Conservation (phyloP, 331 rosid species). For the Spiraea crenata region DNA sequence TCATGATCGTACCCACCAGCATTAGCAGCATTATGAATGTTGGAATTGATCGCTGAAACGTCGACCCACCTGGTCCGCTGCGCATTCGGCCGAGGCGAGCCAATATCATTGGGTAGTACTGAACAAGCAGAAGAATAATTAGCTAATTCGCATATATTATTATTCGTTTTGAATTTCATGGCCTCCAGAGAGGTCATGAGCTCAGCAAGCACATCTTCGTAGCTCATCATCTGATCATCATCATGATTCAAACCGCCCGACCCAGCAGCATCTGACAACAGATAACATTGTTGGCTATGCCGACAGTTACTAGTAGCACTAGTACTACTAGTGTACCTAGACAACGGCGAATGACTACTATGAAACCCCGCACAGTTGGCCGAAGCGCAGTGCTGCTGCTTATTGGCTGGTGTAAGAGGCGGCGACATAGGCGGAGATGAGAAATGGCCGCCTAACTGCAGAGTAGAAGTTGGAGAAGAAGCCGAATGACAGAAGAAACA, state of each 20-base stretch:
- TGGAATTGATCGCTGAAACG: slow-evolving; percentile 31
- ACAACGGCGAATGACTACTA: not conserved
- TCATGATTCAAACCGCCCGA: not conserved
- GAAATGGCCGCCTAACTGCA: slow-evolving; percentile 41
- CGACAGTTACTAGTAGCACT: no score
- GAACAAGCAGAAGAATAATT: no score
- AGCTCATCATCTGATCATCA: slow-evolving; percentile 21
- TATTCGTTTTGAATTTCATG: slow-evolving; percentile 35
- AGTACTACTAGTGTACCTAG: no score
- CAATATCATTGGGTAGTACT: no score
- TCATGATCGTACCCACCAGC: no score
- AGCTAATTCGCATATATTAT: no score
- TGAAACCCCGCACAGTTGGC: slow-evolving; percentile 16
- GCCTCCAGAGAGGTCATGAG: slow-evolving; percentile 68
- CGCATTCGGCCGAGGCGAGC: not conserved
- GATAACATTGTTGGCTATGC: no score
- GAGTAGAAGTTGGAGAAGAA: slow-evolving; percentile 80
- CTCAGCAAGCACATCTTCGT: slow-evolving; percentile 51
- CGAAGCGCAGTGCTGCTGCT: slow-evolving; percentile 21
- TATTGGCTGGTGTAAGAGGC: slow-evolving; percentile 46
- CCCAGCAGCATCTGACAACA: slow-evolving; percentile 12
- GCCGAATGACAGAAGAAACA: slow-evolving; percentile 45
- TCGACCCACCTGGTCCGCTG: slow-evolving; percentile 41
- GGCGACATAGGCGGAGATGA: slow-evolving; percentile 71
- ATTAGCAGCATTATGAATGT: slow-evolving; percentile 1